phyloP scores from a whole-genome alignment of 1,139 yeast species.

The Geotrichum citri-aurantii region DNA sequence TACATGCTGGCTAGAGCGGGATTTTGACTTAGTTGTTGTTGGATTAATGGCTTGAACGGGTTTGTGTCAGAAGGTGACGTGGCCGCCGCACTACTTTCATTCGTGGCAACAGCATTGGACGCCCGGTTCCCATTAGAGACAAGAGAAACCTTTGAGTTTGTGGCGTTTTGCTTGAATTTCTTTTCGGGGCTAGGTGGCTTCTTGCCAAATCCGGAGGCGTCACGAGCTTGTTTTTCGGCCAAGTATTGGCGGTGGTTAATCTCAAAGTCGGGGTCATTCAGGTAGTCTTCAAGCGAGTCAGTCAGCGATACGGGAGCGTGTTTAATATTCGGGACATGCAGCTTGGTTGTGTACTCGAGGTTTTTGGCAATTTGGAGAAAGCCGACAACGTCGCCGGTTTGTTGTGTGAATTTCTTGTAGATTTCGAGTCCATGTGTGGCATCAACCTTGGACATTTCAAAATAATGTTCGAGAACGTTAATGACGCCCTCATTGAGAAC shows the following conservation, averaged over 20 bases:
- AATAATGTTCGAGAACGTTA: slow-evolving; percentile 84
- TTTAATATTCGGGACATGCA: slow-evolving; percentile 90
- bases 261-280: slow-evolving; percentile 82
- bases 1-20: slow-evolving; percentile 26
- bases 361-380: slow-evolving; percentile 86
- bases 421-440: slow-evolving; percentile 82
- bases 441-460: slow-evolving; percentile 80
- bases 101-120: slow-evolving; percentile 28
- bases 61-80: slow-evolving; percentile 29
- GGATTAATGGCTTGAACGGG: slow-evolving; percentile 18
- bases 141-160: slow-evolving; percentile 7
- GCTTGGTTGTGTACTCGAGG: slow-evolving; percentile 75
- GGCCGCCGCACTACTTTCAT: slow-evolving; percentile 29
- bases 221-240: slow-evolving; percentile 50
- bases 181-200: slow-evolving; percentile 9
- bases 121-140: slow-evolving; percentile 6
- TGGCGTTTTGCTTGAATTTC: not conserved
- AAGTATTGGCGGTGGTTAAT: slow-evolving; percentile 70
- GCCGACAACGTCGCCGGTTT: slow-evolving; percentile 82
- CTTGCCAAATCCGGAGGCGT: slow-evolving; percentile 20
- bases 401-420: slow-evolving; percentile 77
- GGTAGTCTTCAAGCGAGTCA: slow-evolving; percentile 77
- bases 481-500: slow-evolving; percentile 92
- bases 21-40: slow-evolving; percentile 13
- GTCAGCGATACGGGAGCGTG: slow-evolving; percentile 96